phyloP scores from a whole-genome alignment of 2,329 filamentous ascomycete species.

The Phyllosticta ampelicida region DNA sequence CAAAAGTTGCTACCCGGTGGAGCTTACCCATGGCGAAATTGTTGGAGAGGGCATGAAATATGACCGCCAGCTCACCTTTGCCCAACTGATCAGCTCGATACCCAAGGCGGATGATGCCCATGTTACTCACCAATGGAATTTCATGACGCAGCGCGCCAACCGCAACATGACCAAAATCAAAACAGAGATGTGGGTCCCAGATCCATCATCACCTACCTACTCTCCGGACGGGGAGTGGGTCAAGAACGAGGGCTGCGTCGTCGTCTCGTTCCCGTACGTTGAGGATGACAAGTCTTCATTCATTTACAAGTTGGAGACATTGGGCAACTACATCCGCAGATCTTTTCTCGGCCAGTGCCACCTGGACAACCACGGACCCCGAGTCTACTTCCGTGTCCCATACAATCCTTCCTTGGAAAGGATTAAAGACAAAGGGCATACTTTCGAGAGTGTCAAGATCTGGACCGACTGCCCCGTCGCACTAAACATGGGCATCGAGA shows the following conservation, averaged over 20 bases:
- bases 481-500: conserved; percentile 35
- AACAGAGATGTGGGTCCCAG: conserved; percentile 58
- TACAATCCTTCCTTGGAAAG: conserved; percentile 49
- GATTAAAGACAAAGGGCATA: conserved; percentile 49
- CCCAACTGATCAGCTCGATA: conserved; percentile 44
- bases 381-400: conserved; percentile 57
- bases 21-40: conserved; percentile 55
- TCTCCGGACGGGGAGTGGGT: conserved; percentile 38
- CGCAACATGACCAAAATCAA: conserved; percentile 60
- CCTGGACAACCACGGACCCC: conserved; percentile 36
- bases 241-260: conserved; percentile 48
- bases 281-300: conserved; percentile 18
- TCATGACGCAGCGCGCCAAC: conserved; percentile 59
- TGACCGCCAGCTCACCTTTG: conserved; percentile 77
- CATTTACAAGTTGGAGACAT: conserved; percentile 22
- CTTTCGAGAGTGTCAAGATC: conserved; percentile 50
- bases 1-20: conserved; percentile 70
- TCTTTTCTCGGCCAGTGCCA: neutral
- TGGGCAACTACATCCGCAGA: conserved; percentile 23
- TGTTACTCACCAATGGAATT: conserved; percentile 48
- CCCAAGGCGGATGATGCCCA: conserved; percentile 24
- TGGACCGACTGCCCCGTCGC: conserved; percentile 49
- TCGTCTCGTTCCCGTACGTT: conserved; percentile 53
- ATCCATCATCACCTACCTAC: conserved; percentile 45
- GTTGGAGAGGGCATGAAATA: conserved; percentile 60